A percentile compares a stretch with the other conserved stretches of the same genome.
phyloP scores from a whole-genome alignment of 2,329 filamentous ascomycete species.

The Clarireedia monteithiana region DNA sequence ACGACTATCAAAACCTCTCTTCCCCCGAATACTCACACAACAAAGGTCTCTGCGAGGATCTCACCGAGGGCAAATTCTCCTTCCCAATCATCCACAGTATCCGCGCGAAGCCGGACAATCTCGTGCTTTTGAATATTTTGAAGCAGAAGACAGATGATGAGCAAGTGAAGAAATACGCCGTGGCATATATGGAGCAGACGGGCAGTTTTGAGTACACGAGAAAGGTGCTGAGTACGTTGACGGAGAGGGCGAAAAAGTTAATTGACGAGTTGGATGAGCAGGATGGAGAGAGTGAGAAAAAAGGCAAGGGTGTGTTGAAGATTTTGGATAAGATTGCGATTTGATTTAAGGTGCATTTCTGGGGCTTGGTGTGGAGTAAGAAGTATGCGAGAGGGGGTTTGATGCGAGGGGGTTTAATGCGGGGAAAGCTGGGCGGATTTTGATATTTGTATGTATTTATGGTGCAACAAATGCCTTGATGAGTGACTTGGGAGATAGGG shows the following conservation, averaged over 20 bases:
- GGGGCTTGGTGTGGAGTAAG: too few relatives aligned
- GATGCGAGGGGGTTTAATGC: too few relatives aligned
- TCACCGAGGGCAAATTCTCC: slow-evolving; percentile 95
- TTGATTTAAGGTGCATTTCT: not conserved
- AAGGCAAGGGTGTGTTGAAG: slow-evolving; percentile 49
- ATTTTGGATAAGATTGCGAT: slow-evolving; percentile 61
- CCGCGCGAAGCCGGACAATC: slow-evolving; percentile 62
- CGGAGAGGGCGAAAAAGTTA: slow-evolving; percentile 53
- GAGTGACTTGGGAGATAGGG: too few relatives aligned
- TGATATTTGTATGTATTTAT: too few relatives aligned
- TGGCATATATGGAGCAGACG: slow-evolving; percentile 82
- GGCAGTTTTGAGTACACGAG: slow-evolving; percentile 85
- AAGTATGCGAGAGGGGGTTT: too few relatives aligned
- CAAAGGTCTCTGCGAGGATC: slow-evolving; percentile 90
- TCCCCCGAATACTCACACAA: slow-evolving; percentile 70
- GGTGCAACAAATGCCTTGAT: too few relatives aligned
- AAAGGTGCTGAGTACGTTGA: slow-evolving; percentile 55
- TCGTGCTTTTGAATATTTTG: slow-evolving; percentile 84
- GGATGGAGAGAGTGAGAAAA: slow-evolving; percentile 39
- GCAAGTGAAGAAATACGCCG: slow-evolving; percentile 85
- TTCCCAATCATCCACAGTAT: slow-evolving; percentile 95
- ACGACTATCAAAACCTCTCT: slow-evolving; percentile 88
- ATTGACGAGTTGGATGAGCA: slow-evolving; percentile 61
- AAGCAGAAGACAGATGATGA: slow-evolving; percentile 82
- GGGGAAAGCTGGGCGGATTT: too few relatives aligned